Base-by-base conservation (phyloP, 1,284 basidiomycete species). In the Leccinum subrobustum region DNA sequence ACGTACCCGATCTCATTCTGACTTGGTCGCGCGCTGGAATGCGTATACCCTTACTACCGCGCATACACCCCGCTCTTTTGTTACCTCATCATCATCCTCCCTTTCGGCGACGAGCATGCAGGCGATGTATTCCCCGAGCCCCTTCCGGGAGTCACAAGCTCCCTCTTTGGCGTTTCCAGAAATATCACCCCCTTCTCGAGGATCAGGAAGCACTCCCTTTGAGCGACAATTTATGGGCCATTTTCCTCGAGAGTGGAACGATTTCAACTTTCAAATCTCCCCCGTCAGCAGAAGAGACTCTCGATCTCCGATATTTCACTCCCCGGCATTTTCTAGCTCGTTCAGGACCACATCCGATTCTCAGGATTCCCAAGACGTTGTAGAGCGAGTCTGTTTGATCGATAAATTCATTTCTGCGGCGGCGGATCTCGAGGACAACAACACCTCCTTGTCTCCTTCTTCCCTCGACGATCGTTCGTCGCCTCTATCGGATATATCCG, bases 351-450 rank as follows among this genome's bases (percentile, higher is more conserved):
- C 50, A 16, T 8, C 35, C 11, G 27, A 35, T 23, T 56, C 56
- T 33, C 64, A 61, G 58, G 27, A 35, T 23, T 57, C 56, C 52
- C 64, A 60, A 57, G 52, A 51, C 27, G 53, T 23, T n/a, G 12
- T 42, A 56, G 63, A 57, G 57, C 65, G 67, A 23, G 59, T 71
- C 18, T 72, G 71, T 20, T 51, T 72, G n/a, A 65, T 73, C 56
- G 63, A 75, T 23, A 72, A 31, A 53, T 73, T 74, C 44, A 66
- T 72, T 16, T 71, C 68, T 25, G 72, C 69, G 20, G 64, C 67
- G n/a, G 64, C 63, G 11, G 59, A 65, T 23, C 11, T 23, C 12
- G 63, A 65, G 51, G 48, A 37, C 29, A 33, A 39, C 37, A n/a
- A 39, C 0, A 12, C 16, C 6, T 25, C 47, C 37, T 53, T 50